Evolutionary conservation across 2,329 filamentous ascomycete genomes (phyloP).

Genomic region (Phialophora chinensis): DNA sequence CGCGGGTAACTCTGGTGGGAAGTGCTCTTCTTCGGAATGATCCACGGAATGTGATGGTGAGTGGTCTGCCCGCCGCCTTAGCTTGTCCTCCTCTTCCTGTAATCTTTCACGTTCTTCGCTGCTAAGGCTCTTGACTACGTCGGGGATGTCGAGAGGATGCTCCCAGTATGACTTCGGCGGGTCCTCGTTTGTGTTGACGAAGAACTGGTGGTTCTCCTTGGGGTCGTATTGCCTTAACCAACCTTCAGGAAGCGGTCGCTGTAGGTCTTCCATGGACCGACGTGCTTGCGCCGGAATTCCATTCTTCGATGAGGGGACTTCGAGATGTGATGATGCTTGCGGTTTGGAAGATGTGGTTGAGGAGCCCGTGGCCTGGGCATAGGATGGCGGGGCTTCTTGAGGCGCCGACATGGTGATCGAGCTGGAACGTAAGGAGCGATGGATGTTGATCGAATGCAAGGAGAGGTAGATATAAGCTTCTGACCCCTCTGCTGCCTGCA

Average conservation of each 20-base stretch:
- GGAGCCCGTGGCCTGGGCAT: slow-evolving; percentile 43
- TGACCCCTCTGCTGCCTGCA: slow-evolving; percentile 15
- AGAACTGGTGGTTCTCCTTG: slow-evolving; percentile 64
- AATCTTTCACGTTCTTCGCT: slow-evolving; percentile 58
- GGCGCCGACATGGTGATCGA: slow-evolving; percentile 29
- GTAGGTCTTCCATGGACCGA: slow-evolving; percentile 68
- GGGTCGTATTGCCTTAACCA: slow-evolving; percentile 65
- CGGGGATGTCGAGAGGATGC: slow-evolving; percentile 66
- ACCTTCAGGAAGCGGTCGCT: slow-evolving; percentile 59
- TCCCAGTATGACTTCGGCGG: slow-evolving; percentile 66
- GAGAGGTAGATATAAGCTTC: slow-evolving; percentile 20
- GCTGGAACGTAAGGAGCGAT: slow-evolving; percentile 27
- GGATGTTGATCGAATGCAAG: slow-evolving; percentile 40
- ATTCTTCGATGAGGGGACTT: slow-evolving; percentile 49
- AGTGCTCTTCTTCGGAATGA: slow-evolving; percentile 38
- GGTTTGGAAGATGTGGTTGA: slow-evolving; percentile 34
- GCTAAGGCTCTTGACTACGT: slow-evolving; percentile 58
- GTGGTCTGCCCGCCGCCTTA: slow-evolving; percentile 37
- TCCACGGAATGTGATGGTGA: slow-evolving; percentile 18
- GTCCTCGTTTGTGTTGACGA: slow-evolving; percentile 62
- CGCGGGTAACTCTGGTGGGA: slow-evolving; percentile 31
- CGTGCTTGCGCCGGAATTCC: slow-evolving; percentile 60
- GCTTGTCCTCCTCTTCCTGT: slow-evolving; percentile 42
- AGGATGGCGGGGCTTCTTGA: slow-evolving; percentile 46
- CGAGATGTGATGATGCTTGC: slow-evolving; percentile 33